A percentile compares a stretch with the other conserved stretches of the same genome.
These are phyloP conservation scores for Suillus paluster DNA, from an alignment of 768 basidiomycete species.

Conservation along the genomic window DNA sequence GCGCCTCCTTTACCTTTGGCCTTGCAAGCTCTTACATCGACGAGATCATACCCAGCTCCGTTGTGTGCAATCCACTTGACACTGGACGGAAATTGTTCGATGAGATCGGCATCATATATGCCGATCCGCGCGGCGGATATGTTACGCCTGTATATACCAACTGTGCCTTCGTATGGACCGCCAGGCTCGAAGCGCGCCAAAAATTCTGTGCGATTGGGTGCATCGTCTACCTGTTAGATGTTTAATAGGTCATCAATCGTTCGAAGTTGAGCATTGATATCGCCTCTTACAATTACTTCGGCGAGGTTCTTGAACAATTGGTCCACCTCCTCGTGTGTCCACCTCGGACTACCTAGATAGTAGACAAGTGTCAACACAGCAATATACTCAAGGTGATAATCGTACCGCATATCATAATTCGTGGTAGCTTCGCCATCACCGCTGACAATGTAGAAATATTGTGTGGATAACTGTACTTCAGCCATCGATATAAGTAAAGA, in stretches of 20 bases:
- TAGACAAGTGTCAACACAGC: not conserved
- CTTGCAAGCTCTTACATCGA: constrained; percentile 76
- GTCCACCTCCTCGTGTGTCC: constrained; percentile 76
- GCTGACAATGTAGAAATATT: not conserved
- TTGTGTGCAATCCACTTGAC: constrained; percentile 88
- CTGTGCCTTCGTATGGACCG: constrained; percentile 52
- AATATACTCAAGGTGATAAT: not conserved
- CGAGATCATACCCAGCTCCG: constrained; percentile 86
- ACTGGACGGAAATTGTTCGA: constrained; percentile 61
- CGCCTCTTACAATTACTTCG: constrained; percentile 69
- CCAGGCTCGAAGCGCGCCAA: constrained; percentile 43
- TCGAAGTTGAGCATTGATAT: not conserved
- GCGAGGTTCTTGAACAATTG: constrained; percentile 66
- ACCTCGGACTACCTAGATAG: constrained; percentile 62
- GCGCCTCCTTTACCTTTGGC: constrained; percentile 55
- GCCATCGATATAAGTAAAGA: not conserved
- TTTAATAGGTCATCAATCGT: not conserved
- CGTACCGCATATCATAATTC: constrained; percentile 36
- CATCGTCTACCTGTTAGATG: constrained; percentile 38
- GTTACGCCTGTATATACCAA: constrained; percentile 57
- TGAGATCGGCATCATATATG: constrained; percentile 52
- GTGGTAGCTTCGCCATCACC: constrained; percentile 19
- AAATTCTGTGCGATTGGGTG: constrained; percentile 50
- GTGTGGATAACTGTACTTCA: not conserved
- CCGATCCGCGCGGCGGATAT: constrained; percentile 48